Evolutionary conservation across 805 yeast species (phyloP).

Genomic region (Cephaloascus albidus): DNA sequence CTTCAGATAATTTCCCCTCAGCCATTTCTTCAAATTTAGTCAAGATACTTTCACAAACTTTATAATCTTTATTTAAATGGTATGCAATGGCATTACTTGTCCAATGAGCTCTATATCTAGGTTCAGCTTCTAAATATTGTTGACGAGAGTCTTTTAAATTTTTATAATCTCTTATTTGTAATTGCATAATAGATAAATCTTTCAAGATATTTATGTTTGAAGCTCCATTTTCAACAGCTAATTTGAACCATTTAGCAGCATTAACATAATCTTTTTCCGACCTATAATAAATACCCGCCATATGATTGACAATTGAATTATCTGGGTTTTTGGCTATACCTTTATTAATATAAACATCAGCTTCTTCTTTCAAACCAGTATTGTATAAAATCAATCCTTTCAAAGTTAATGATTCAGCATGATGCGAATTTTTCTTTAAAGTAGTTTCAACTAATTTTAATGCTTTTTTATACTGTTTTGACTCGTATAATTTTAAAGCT

Average conservation of each 20-base stretch:
- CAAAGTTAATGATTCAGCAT: conserved; percentile 75
- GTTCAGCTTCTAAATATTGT: conserved; percentile 56
- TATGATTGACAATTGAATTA: conserved; percentile 72
- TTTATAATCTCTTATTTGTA: conserved; percentile 70
- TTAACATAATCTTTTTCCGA: conserved; percentile 58
- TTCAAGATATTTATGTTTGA: conserved; percentile 70
- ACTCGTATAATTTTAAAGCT: conserved; percentile 76
- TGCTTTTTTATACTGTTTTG: conserved; percentile 81
- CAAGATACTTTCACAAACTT: conserved; percentile 63
- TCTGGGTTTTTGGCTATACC: conserved; percentile 51
- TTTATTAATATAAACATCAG: conserved; percentile 47
- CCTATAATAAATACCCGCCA: conserved; percentile 78
- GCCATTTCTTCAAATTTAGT: conserved; percentile 68
- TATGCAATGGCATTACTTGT: conserved; percentile 81
- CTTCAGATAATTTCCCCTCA: conserved; percentile 54
- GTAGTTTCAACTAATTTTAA: conserved; percentile 66
- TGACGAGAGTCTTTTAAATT: conserved; percentile 56
- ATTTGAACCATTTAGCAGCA: conserved; percentile 70
- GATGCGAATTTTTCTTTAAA: conserved; percentile 65
- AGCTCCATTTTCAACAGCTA: conserved; percentile 70
- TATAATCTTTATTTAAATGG: conserved; percentile 59
- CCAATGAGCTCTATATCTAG: conserved; percentile 89
- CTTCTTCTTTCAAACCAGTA: conserved; percentile 53
- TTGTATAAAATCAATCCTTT: conserved; percentile 67
- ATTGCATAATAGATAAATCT: conserved; percentile 72